Evolutionary conservation across 768 basidiomycete species (phyloP).

Genomic region (Termitomyces heimii): DNA sequence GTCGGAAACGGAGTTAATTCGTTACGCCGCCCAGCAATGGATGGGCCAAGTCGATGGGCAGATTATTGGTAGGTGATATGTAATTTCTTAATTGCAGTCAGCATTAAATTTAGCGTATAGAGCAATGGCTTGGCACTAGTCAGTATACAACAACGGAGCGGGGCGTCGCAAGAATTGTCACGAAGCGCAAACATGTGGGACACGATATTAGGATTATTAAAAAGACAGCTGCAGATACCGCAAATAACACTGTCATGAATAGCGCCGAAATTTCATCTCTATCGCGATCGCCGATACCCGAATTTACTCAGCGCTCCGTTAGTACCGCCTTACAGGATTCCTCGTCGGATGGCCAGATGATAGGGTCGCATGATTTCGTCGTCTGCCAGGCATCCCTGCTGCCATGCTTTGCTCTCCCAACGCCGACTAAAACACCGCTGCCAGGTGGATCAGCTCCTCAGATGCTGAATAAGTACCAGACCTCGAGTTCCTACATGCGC

Average conservation of each 20-base stretch:
- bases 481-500: background rate
- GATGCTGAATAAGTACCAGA: background rate
- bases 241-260: background rate
- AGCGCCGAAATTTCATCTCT: background rate
- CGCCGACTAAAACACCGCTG: background rate
- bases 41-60: background rate
- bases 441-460: background rate
- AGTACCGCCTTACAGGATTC: background rate
- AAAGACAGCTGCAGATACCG: background rate
- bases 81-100: background rate
- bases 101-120: background rate
- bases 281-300: background rate
- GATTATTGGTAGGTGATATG: background rate
- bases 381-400: background rate
- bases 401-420: background rate
- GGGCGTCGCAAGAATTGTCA: background rate
- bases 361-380: background rate
- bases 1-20: background rate
- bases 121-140: background rate
- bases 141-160: background rate
- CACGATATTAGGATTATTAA: background rate
- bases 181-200: background rate
- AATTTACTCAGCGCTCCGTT: background rate
- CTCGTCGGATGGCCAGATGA: background rate
- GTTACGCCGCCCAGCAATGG: constrained; percentile 1